Evolutionary conservation across 1,284 basidiomycete genomes (phyloP), one percentile per base, ranked within the genome.

Genomic region (Trametes sp.): DNA sequence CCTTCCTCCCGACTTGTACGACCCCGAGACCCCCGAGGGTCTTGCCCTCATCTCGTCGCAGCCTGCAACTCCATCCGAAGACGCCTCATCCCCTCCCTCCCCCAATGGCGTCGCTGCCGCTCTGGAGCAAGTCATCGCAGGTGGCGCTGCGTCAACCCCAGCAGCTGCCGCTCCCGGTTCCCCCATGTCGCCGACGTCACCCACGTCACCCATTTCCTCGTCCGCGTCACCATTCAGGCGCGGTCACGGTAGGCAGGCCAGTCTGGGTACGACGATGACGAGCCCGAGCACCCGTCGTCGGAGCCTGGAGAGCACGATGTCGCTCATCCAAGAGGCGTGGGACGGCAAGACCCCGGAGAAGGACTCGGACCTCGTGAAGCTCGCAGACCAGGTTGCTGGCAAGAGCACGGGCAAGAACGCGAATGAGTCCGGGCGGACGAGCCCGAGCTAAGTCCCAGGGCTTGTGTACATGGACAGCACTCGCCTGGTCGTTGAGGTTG

Each of bases 251-350:
- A 85, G 96, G 23, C 92, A 95, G 68, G 90, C 93, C 60, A 96
- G 94, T 74, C 79, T 99, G 64, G 98, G 98, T 3, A 99, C 98
- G 62, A 99, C 97, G 68, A 93, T 93, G 87, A 98, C 96, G 50
- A 94, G 92, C 74, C 97, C 98, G 11, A 96, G 93, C 73, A 99
- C 92, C 62, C 84, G 98, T 68, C 82, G 96, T 76, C 84, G 96
- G 71, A 96, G 94, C 74, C 81, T 99, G 75, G 97, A 98, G 82
- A 96, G 93, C 75, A 99, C 97, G 57, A 95, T 98, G 82, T 92
- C 91, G 70, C 87, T 98, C 77, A 98, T 99, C 73, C 91, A 95
- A 77, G 93, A 93, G 69, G 93, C 91, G 13, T 86, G 89, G 75
- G 94, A 95, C 54, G 69, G 69, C 59, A 74, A 72, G 62, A 50